These are phyloP conservation scores for Fusarium praegraminearum DNA, from an alignment of 2,329 filamentous ascomycete genomes.

Conservation along the genomic window DNA sequence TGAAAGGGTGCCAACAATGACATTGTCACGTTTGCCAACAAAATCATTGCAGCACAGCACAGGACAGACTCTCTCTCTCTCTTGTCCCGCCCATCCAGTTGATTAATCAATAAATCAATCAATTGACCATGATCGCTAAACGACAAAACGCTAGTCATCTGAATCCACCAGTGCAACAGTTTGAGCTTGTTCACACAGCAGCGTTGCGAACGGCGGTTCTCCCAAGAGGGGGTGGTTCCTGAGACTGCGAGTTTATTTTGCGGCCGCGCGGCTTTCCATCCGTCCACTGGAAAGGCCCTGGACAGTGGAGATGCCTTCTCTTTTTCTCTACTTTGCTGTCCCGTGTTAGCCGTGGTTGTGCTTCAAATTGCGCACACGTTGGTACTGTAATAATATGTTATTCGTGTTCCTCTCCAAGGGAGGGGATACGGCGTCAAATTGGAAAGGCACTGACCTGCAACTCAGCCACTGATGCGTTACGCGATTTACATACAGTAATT, in stretches of 20 bases:
- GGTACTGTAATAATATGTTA: conserved; percentile 34
- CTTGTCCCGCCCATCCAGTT: not conserved
- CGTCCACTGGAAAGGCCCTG: conserved; percentile 36
- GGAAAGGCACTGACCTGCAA: conserved; percentile 2
- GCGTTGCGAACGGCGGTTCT: conserved; percentile 13
- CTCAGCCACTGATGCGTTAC: conserved; percentile 35
- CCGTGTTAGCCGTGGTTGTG: conserved; percentile 38
- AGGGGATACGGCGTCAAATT: conserved; percentile 14
- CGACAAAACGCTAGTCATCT: conserved; percentile 5
- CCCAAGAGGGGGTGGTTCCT: conserved; percentile 24
- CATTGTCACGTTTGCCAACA: conserved; percentile 1
- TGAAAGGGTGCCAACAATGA: conserved; percentile 2
- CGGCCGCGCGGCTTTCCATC: conserved; percentile 39
- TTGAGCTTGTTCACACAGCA: conserved; percentile 13
- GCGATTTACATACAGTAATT: conserved; percentile 8
- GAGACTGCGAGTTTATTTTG: conserved; percentile 43
- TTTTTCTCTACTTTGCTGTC: conserved; percentile 35
- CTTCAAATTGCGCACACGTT: conserved; percentile 15
- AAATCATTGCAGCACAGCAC: not conserved
- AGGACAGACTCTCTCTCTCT: not conserved
- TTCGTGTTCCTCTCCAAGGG: conserved; percentile 15
- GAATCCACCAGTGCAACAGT: conserved; percentile 22
- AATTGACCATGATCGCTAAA: not conserved
- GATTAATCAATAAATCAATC: not conserved
- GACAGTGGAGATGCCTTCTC: conserved; percentile 34